phyloP scores from a whole-genome alignment of 2,329 filamentous ascomycete species.

The Scytalidium sp. region DNA sequence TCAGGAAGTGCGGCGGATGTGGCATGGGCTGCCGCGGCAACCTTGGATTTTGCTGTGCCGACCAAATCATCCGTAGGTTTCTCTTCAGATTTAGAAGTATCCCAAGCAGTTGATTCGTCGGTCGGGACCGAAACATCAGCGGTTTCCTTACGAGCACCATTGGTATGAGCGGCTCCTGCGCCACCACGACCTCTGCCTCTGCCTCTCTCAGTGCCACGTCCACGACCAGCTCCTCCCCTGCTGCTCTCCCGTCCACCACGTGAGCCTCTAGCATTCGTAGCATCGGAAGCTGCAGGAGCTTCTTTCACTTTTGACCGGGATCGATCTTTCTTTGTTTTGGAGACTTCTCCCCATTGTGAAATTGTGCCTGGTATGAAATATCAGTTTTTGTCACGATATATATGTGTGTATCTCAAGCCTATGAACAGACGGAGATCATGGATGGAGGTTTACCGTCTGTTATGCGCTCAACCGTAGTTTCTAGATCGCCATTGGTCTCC shows the following conservation, averaged over 20 bases:
- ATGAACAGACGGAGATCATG: conserved; percentile 7
- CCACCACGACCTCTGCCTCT: conserved; percentile 56
- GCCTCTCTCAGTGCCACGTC: conserved; percentile 60
- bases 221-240: conserved; percentile 49
- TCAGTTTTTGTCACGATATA: conserved; percentile 29
- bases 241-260: conserved; percentile 63
- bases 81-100: conserved; percentile 35
- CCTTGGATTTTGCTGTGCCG: conserved; percentile 33
- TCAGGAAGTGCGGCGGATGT: conserved; percentile 34
- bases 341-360: conserved; percentile 82
- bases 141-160: conserved; percentile 59
- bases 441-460: conserved; percentile 60
- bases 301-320: conserved; percentile 72
- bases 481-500: conserved; percentile 79
- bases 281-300: conserved; percentile 46
- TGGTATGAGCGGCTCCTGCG: conserved; percentile 58
- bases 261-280: conserved; percentile 44
- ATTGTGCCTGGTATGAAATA: conserved; percentile 52
- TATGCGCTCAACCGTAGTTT: conserved; percentile 73
- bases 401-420: conserved; percentile 4
- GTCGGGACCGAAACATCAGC: conserved; percentile 63
- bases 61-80: conserved; percentile 31
- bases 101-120: conserved; percentile 66
- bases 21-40: conserved; percentile 32
- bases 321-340: conserved; percentile 73